These are phyloP conservation scores for Eremochloa ophiuroides DNA, from an alignment of 176 grass and related monocot genomes.

Conservation along the genomic window DNA sequence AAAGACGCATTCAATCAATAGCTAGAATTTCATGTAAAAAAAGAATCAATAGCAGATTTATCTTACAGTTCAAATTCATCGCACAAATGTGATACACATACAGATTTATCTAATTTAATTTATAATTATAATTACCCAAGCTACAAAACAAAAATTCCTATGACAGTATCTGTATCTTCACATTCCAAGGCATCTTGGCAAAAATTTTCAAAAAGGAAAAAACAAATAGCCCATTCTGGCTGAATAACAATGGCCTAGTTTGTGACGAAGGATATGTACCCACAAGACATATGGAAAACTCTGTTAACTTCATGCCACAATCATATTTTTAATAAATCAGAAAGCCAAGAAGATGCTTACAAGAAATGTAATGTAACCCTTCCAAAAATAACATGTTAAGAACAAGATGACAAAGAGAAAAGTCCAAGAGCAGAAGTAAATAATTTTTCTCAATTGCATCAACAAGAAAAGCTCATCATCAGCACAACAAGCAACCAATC, in stretches of 20 bases:
- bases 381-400: not conserved
- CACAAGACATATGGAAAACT: not conserved
- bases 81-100: not conserved
- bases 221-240: not conserved
- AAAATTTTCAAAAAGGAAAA: too few species aligned
- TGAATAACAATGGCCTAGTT: not conserved
- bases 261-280: not conserved
- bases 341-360: conserved; percentile 6
- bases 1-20: not conserved
- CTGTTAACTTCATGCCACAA: not conserved
- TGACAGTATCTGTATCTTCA: not conserved
- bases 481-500: not conserved
- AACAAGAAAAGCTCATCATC: conserved; percentile 6
- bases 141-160: not conserved
- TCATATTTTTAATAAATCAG: not conserved
- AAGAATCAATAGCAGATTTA: too few species aligned
- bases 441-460: not conserved
- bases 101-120: not conserved
- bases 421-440: not conserved
- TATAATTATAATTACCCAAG: not conserved
- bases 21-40: too few species aligned
- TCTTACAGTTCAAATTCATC: not conserved
- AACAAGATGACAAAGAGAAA: not conserved
- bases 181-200: not conserved
- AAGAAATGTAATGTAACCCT: not conserved